Evolutionary conservation across 805 yeast species (phyloP).

Genomic region (Yamadazyma akitaensis): DNA sequence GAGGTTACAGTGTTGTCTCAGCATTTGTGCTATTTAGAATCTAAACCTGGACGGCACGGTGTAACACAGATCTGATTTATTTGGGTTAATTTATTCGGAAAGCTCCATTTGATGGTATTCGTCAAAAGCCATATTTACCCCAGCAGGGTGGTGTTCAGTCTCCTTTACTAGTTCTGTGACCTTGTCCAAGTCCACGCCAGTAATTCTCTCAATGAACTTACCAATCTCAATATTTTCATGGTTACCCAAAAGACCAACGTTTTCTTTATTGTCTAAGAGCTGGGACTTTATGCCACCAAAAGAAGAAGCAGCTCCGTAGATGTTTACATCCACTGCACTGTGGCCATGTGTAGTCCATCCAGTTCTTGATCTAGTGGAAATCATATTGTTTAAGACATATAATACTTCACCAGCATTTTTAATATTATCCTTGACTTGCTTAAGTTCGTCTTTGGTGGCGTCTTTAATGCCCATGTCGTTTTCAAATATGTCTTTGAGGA

Average conservation of each 20-base stretch:
- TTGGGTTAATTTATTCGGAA: background rate
- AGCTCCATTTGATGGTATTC: background rate
- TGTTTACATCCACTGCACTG: slow-evolving; percentile 92
- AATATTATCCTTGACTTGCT: slow-evolving; percentile 17
- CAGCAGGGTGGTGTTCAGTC: slow-evolving; percentile 39
- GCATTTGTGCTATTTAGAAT: too few species aligned
- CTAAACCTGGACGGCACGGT: too few species aligned
- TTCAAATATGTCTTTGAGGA: slow-evolving; percentile 54
- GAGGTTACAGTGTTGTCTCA: too few species aligned
- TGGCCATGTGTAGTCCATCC: slow-evolving; percentile 99
- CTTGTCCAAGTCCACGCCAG: slow-evolving; percentile 45
- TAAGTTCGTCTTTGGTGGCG: slow-evolving; percentile 50
- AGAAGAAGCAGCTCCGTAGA: slow-evolving; percentile 73
- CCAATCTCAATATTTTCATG: slow-evolving; percentile 89
- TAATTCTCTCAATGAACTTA: slow-evolving; percentile 55
- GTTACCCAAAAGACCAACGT: slow-evolving; percentile 62
- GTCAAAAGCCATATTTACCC: background rate
- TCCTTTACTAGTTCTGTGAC: slow-evolving; percentile 50
- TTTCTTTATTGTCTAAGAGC: slow-evolving; percentile 25
- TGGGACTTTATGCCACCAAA: slow-evolving; percentile 35
- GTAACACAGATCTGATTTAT: too few species aligned
- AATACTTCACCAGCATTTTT: slow-evolving; percentile 37
- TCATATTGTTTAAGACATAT: slow-evolving; percentile 62
- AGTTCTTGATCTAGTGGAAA: slow-evolving; percentile 77
- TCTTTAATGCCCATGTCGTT: slow-evolving; percentile 66